Base-by-base conservation (phyloP, 148 eudicot genomes). In the Chenopodium berlandieri region DNA sequence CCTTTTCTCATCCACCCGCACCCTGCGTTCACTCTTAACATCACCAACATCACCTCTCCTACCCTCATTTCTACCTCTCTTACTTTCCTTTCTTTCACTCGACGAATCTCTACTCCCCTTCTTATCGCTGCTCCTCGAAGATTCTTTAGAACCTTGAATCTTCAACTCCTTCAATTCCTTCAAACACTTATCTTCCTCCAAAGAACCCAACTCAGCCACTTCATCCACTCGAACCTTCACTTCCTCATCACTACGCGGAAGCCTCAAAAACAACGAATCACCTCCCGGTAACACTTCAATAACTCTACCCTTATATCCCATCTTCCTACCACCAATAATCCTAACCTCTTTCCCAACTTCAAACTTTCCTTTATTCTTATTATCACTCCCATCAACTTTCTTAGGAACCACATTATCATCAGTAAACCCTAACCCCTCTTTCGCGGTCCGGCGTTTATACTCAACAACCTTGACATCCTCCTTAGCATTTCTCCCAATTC, bases 351-450 rank as follows among this genome's bases (percentile, higher is more conserved):
- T 84, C 73, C 87, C 87, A 75, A 75, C 83, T 54, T 44, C 27
- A 50, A 82, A 48, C 0, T 71, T 58, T 3, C 67, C 63, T 68
- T 30, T 62, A 69, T 60, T 64, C 9, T 11, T 54, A 76, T 5
- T 46, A 3, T 27, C 48, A 37, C 5, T 37, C 44, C 5, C 44
- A 37, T 6, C 44, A 82, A 48, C 2, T 71, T 58, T 3, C 37
- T 77, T 82, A 17, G 60, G 58, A 63, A 67, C 73, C 73, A 16
- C 48, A 50, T 37, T 79, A 72, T 81, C 44, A 75, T 79, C 83
- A 48, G 67, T 58, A 85, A 90, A 92, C 75, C 99, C 97, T 84
- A 94, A 54, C 80, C 99, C 99, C 83, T 91, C 98, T 81, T 88
- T 91, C 1, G 88, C 92, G 1, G 85, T 73, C 77, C 91, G 73